Evolutionary conservation across 2,329 filamentous ascomycete genomes (phyloP).

Genomic region (Chaetomium olivaceum): DNA sequence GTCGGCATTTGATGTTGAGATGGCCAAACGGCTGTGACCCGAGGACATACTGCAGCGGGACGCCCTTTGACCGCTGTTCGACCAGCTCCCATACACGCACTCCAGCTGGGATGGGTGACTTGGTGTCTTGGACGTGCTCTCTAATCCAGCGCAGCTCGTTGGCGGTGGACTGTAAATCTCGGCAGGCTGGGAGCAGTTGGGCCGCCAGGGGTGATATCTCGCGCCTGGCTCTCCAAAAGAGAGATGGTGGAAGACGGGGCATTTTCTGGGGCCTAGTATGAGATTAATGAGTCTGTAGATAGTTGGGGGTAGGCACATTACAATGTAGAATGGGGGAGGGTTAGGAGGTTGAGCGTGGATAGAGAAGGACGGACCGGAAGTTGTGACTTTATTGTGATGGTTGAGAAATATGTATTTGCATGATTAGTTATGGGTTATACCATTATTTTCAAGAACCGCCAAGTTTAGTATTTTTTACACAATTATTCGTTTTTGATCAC

Average conservation of each 20-base stretch:
- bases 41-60: conserved; percentile 86
- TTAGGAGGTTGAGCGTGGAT: not conserved
- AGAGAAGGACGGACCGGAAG: not conserved
- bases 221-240: conserved; percentile 55
- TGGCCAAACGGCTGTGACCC: conserved; percentile 85
- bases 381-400: not conserved
- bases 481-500: not conserved
- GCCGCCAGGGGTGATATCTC: conserved; percentile 57
- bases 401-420: not conserved
- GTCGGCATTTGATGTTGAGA: conserved; percentile 73
- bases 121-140: conserved; percentile 50
- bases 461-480: not conserved
- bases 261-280: conserved; percentile 41
- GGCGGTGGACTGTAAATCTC: conserved; percentile 61
- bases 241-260: conserved; percentile 63
- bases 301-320: no score
- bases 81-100: conserved; percentile 43
- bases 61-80: conserved; percentile 56
- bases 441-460: not conserved
- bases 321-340: not conserved
- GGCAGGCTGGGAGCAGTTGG: conserved; percentile 63
- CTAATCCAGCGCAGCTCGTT: conserved; percentile 74
- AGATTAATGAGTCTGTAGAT: not conserved
- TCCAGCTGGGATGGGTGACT: conserved; percentile 15
- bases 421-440: not conserved